Evolutionary conservation across 192 early-diverging fungal genomes (phyloP).

Genomic region (Coemansia sp.): DNA sequence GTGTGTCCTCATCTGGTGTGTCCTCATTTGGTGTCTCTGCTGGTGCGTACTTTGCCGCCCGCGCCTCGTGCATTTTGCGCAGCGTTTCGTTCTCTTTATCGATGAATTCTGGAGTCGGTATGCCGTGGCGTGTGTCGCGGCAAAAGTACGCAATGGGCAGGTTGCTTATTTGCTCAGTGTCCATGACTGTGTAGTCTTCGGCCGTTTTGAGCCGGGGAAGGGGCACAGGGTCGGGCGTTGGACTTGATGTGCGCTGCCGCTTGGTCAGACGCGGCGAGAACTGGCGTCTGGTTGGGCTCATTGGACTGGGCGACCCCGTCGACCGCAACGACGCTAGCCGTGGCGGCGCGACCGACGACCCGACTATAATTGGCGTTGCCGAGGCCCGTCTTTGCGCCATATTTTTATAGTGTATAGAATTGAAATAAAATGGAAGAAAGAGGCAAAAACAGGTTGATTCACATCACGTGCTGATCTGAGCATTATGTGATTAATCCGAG

Average conservation of each 20-base stretch:
- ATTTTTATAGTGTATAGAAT: background rate
- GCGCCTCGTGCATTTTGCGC: constrained; percentile 29
- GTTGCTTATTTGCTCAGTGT: constrained; percentile 31
- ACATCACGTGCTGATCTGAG: constrained; percentile 4
- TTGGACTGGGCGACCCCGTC: background rate
- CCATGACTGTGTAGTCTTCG: constrained; percentile 33
- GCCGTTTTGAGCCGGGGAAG: constrained; percentile 27
- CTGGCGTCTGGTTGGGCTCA: background rate
- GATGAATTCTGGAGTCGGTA: constrained; percentile 42
- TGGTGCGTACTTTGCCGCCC: background rate
- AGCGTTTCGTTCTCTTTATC: constrained; percentile 40
- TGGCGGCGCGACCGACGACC: constrained; percentile 2
- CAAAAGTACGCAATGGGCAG: constrained; percentile 48
- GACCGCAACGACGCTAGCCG: constrained; percentile 43
- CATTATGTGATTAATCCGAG: background rate
- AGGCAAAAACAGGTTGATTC: background rate
- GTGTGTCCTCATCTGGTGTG: constrained; percentile 2
- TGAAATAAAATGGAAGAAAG: background rate
- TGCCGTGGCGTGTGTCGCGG: constrained; percentile 36
- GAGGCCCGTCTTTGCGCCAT: constrained; percentile 2
- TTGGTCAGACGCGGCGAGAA: background rate
- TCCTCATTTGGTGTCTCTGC: background rate
- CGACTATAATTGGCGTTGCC: constrained; percentile 1
- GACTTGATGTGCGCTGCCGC: constrained; percentile 20
- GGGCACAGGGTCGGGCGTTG: constrained; percentile 25